These are phyloP conservation scores for Monilinia aucupariae DNA, from an alignment of 2,329 filamentous ascomycete species.

Conservation along the genomic window DNA sequence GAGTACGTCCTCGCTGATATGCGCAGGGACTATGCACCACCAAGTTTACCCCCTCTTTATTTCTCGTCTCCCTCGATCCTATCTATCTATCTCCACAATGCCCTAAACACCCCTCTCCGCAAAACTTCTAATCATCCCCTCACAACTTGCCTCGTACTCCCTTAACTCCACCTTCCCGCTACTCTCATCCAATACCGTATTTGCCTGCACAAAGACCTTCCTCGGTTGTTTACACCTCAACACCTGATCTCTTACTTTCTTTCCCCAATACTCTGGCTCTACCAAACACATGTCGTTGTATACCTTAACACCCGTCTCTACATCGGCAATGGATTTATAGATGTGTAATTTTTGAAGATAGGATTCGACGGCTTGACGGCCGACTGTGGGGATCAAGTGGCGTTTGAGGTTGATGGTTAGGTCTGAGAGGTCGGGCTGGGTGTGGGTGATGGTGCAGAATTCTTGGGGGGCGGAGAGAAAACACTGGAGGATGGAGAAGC, in stretches of 20 bases:
- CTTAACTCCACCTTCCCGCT: constrained; percentile 68
- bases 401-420: constrained; percentile 78
- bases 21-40: not conserved
- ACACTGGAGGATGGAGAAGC: constrained; percentile 79
- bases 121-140: constrained; percentile 81
- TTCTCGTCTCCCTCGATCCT: not conserved
- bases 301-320: constrained; percentile 68
- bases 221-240: constrained; percentile 73
- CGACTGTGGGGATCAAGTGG: constrained; percentile 76
- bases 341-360: constrained; percentile 90
- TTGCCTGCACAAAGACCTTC: constrained; percentile 91
- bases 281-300: constrained; percentile 82
- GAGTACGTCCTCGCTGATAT: not conserved
- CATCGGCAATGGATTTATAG: constrained; percentile 85
- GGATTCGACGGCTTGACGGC: constrained; percentile 72
- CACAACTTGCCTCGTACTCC: constrained; percentile 77
- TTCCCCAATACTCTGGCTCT: constrained; percentile 75
- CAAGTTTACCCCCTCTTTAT: too few relatives aligned
- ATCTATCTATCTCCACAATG: constrained; percentile 17
- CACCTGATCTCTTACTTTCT: constrained; percentile 70
- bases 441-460: constrained; percentile 78
- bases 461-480: constrained; percentile 81
- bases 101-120: constrained; percentile 47
- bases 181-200: constrained; percentile 66
- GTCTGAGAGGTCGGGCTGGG: constrained; percentile 65